phyloP scores from a whole-genome alignment of 805 yeast genomes.

The Saccharomycopsis oosterbeekiorum region DNA sequence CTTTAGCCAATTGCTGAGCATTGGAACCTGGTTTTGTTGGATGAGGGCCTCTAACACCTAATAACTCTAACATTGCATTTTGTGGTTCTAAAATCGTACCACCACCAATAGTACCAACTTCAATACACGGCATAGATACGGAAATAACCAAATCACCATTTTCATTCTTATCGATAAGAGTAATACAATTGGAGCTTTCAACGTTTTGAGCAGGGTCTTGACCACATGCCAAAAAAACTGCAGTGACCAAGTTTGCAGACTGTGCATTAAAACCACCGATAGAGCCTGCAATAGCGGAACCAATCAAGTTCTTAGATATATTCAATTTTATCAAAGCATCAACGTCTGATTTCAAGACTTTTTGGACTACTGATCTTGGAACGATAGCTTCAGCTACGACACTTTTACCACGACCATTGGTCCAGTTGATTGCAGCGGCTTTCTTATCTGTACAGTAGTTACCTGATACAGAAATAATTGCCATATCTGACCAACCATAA shows the following conservation, averaged over 20 bases:
- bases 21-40: constrained; percentile 89
- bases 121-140: constrained; percentile 99
- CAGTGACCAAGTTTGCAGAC: constrained; percentile 94
- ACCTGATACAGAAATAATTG: constrained; percentile 85
- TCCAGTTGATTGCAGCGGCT: constrained; percentile 98
- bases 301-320: constrained; percentile 80
- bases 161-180: constrained; percentile 73
- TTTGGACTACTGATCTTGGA: constrained; percentile 70
- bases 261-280: constrained; percentile 98
- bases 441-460: constrained; percentile 97
- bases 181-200: constrained; percentile 94
- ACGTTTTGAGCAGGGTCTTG: constrained; percentile 99
- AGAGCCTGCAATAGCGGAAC: constrained; percentile 97
- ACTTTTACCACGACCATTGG: constrained; percentile 97
- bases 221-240: constrained; percentile 89
- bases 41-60: constrained; percentile 95
- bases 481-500: constrained; percentile 92
- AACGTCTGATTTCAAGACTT: constrained; percentile 85
- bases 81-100: constrained; percentile 98
- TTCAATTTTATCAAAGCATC: constrained; percentile 87
- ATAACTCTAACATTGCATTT: constrained; percentile 86
- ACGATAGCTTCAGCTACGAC: constrained; percentile 93
- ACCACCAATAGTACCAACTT: constrained; percentile 98
- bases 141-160: constrained; percentile 80
- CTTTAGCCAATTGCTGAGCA: constrained; percentile 84